A percentile compares a stretch with the other conserved stretches of the same genome.
phyloP scores from a whole-genome alignment of 2,329 filamentous ascomycete genomes.

The Hypomyces perniciosus region DNA sequence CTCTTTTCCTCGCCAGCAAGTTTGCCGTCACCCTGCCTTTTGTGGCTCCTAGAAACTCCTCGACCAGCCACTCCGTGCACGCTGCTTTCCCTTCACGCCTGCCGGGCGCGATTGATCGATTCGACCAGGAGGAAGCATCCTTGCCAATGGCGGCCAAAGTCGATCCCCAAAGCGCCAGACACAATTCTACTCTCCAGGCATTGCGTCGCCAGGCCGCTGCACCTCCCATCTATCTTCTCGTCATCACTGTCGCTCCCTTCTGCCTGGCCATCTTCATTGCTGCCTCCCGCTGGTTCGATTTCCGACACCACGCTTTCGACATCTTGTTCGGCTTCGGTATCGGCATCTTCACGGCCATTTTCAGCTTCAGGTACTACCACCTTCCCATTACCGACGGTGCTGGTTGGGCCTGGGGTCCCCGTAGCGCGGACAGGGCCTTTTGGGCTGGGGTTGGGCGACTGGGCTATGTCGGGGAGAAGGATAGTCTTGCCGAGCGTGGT shows the following conservation, averaged over 20 bases:
- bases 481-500: conserved; percentile 15
- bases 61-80: conserved; percentile 40
- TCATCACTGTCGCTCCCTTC: conserved; percentile 64
- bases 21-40: conserved; percentile 70
- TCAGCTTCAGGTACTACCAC: conserved; percentile 82
- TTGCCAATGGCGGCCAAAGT: conserved; percentile 22
- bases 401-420: conserved; percentile 84
- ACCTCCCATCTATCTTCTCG: conserved; percentile 72
- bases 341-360: conserved; percentile 63
- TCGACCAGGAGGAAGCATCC: conserved; percentile 25
- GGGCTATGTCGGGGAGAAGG: conserved; percentile 45
- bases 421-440: conserved; percentile 67
- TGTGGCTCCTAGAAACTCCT: conserved; percentile 45
- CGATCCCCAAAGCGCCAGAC: conserved; percentile 16
- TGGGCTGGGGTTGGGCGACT: conserved; percentile 65
- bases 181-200: conserved; percentile 30
- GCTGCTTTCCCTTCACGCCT: conserved; percentile 73
- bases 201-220: conserved; percentile 68
- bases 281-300: conserved; percentile 82
- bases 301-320: conserved; percentile 87
- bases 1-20: conserved; percentile 80
- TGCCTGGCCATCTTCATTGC: conserved; percentile 73
- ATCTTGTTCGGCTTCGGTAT: conserved; percentile 80
- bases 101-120: conserved; percentile 30
- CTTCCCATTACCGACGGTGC: conserved; percentile 66